Evolutionary conservation across 306 rosid species (phyloP), one percentile per base, ranked within the genome.

Genomic region (Glycyrrhiza uralensis): DNA sequence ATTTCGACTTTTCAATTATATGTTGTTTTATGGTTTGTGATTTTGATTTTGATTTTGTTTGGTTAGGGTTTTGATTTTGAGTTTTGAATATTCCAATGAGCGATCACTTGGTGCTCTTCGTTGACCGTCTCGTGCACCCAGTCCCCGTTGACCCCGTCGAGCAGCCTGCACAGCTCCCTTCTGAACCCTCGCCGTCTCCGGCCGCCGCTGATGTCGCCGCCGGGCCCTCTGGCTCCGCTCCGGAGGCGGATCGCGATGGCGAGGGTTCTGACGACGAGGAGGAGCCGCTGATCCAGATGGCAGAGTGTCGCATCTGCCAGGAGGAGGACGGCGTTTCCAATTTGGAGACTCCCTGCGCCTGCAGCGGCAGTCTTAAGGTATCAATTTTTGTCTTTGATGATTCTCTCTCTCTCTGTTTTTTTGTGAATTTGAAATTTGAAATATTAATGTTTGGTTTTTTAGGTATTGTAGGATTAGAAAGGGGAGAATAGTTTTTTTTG

Each of bases 251-350:
- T 64, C 79, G 38, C 0, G 82, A 49, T 29, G 76, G 5, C 13
- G 90, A 47, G 14, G 87, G 38, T 49, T 46, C 66, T 20, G 85
- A 59, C 22, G 84, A 55, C 47, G 97, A 93, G 79, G 84, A 89
- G 35, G 92, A 84, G 52, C 93, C 87, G 55, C 81, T 91, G 81
- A 82, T 91, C 69, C 92, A 83, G 89, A 66, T 30, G 77, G 96
- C 83, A 19, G 98, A 93, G 81, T 93, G 98, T 74, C 98, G 98
- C 15, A 93, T 93, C 83, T 93, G 98, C 55, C 98, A 93, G 89
- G 97, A 91, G 70, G 98, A 93, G 80, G 98, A 93, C 19, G 63
- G 77, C 46, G 50, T 82, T 59, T 75, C 74, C 58, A 92, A 87
- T 80, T 83, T 93, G 84, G 98, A 93, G 74, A 82, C 86, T 4